Evolutionary conservation across 176 grass and related monocot species (phyloP), one percentile per base, ranked within the genome.

Genomic region (Rhynchospora tenuis): DNA sequence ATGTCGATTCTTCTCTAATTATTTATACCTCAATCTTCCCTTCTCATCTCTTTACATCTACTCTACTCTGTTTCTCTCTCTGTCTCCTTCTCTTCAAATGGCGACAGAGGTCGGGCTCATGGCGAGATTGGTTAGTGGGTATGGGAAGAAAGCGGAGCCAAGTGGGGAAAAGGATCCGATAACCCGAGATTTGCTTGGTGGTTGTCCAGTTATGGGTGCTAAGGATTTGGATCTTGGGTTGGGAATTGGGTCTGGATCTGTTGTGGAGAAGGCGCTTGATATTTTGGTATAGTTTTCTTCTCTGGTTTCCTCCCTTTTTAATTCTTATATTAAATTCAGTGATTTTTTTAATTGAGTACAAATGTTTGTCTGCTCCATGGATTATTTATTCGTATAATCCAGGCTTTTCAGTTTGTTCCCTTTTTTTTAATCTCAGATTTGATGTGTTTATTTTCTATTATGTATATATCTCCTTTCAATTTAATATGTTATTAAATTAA

Each of bases 131-230:
- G 19, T 84, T 28, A 83, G 70, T 47, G 86, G 2, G 43, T 86
- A 74, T 83, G 55, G 48, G 65, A 79, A 89, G 87, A 83, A 83
- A 67, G 84, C 23, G 29, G 86, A 79, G 80, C 79, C 47, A 64
- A 73, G 83, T 8, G 76, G 38, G 15, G 66, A 82, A 78, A 55
- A 81, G 76, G 91, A 99, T 78, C 89, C 95, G 64, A 90, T 99
- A 23, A 99, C 97, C n/a, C 75, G 91, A 61, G 93, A 99, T 82
- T 90, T 99, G 59, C 97, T 99, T 62, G 97, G 97, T 59, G 89
- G 93, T 11, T 95, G 85, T 59, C 31, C 83, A 2, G 79, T 86
- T 43, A 87, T 85, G 7, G 77, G 86, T 28, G 59, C 85, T 5
- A 74, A 85, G 70, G 88, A 91, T n/a, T 81, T 90, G 26, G 84